These are phyloP conservation scores for Piper longum DNA, from an alignment of 164 flowering plant genomes.

Conservation along the genomic window DNA sequence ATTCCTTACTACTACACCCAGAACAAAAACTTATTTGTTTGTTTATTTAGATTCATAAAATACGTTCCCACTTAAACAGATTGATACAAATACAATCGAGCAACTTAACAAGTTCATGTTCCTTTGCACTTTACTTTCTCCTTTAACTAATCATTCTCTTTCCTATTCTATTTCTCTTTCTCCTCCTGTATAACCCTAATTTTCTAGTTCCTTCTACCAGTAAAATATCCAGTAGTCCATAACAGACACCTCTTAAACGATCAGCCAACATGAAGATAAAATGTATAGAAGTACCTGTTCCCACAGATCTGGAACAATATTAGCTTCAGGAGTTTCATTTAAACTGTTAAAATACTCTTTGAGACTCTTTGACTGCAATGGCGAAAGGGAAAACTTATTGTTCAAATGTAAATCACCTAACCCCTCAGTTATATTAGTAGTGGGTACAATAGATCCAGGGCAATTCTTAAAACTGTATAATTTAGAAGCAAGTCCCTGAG, in stretches of 20 bases:
- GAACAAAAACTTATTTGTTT: too few species aligned
- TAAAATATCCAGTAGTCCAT: neutral
- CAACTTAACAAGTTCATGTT: too few species aligned
- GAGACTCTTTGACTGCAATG: slow-evolving; percentile 22
- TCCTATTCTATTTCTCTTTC: too few species aligned
- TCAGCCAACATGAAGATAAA: neutral
- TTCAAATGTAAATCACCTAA: slow-evolving; percentile 17
- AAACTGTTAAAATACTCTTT: slow-evolving; percentile 35
- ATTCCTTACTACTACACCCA: too few species aligned
- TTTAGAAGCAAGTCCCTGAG: slow-evolving; percentile 72
- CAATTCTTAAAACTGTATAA: slow-evolving; percentile 68
- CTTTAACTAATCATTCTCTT: too few species aligned
- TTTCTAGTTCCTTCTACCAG: too few species aligned
- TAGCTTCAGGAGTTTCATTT: slow-evolving; percentile 27
- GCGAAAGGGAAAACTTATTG: slow-evolving; percentile 13
- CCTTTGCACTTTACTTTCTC: too few species aligned
- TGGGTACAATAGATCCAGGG: slow-evolving; percentile 36
- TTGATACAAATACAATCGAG: too few species aligned
- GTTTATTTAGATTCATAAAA: too few species aligned
- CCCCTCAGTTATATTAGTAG: slow-evolving; percentile 21
- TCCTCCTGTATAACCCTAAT: too few species aligned
- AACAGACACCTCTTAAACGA: neutral
- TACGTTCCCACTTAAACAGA: too few species aligned
- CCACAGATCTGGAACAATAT: slow-evolving; percentile 61
- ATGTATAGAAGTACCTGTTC: slow-evolving; percentile 45